These are phyloP conservation scores for Podila clonocystis DNA, from an alignment of 192 early-diverging fungal genomes.

Conservation along the genomic window DNA sequence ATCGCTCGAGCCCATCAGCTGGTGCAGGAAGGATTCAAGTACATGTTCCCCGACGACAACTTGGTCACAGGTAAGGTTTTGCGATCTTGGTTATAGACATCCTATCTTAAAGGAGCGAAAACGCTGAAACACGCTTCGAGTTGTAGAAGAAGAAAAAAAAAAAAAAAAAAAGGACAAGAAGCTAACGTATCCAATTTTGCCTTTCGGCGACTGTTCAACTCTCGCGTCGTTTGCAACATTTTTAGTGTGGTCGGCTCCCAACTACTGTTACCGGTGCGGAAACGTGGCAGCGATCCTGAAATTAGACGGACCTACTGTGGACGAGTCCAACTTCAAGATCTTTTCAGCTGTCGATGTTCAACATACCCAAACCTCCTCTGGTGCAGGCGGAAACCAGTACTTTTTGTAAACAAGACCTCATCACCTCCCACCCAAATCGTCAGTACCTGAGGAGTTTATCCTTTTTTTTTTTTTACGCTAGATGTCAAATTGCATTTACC, in stretches of 20 bases:
- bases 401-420: constrained; percentile 38
- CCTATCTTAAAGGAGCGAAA: constrained; percentile 35
- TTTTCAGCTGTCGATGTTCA: constrained; percentile 97
- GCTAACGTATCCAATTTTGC: constrained; percentile 29
- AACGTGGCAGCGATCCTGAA: constrained; percentile 96
- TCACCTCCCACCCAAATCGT: background rate
- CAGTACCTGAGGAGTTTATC: too few species aligned
- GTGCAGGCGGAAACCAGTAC: constrained; percentile 55
- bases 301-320: constrained; percentile 77
- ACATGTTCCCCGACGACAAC: constrained; percentile 92
- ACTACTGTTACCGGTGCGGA: constrained; percentile 98
- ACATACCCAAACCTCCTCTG: constrained; percentile 61
- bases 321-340: constrained; percentile 92
- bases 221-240: background rate
- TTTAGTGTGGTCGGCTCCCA: constrained; percentile 91
- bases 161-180: background rate
- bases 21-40: constrained; percentile 98
- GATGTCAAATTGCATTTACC: too few species aligned
- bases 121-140: constrained; percentile 53
- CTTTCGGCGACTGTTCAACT: background rate
- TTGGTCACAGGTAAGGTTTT: constrained; percentile 76
- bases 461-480: too few species aligned
- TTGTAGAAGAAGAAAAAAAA: background rate
- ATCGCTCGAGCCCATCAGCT: constrained; percentile 98
- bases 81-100: background rate